These are phyloP conservation scores for Lindgomyces ingoldianus DNA, from an alignment of 495 filamentous ascomycete genomes.

Conservation along the genomic window DNA sequence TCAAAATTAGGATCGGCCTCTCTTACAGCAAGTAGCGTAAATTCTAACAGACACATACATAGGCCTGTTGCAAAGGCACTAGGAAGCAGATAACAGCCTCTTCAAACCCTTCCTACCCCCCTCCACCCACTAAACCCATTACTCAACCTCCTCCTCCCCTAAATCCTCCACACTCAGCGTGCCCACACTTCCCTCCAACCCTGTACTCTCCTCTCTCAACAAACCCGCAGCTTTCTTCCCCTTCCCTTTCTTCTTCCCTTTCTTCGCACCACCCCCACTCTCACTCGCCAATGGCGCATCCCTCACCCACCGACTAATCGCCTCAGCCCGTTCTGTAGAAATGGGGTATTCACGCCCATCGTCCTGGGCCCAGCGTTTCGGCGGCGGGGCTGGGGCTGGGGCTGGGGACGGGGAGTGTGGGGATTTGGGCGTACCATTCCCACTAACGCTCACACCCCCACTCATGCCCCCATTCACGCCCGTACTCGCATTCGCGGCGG, in stretches of 20 bases:
- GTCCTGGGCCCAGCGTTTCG: conserved; percentile 65
- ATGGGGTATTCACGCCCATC: conserved; percentile 69
- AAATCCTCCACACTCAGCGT: conserved; percentile 27
- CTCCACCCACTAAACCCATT: background rate
- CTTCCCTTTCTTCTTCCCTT: conserved; percentile 34
- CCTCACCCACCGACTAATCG: conserved; percentile 67
- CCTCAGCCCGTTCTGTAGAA: conserved; percentile 65
- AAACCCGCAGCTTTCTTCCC: conserved; percentile 17
- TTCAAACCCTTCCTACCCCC: background rate
- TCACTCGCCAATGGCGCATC: conserved; percentile 55
- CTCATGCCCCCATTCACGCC: no score
- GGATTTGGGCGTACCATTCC: background rate
- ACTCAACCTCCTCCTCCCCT: conserved; percentile 28
- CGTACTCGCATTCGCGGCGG: no score
- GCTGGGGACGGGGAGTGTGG: background rate
- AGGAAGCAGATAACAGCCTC: no score
- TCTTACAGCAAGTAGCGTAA: no score
- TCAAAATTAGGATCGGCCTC: no score
- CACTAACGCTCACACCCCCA: no score
- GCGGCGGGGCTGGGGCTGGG: conserved; percentile 28
- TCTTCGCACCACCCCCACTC: conserved; percentile 40
- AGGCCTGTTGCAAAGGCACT: no score
- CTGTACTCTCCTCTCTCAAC: conserved; percentile 22
- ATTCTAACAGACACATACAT: no score
- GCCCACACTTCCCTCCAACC: conserved; percentile 34